Evolutionary conservation across 2,329 filamentous ascomycete genomes (phyloP).

Genomic region (Coleophoma eucalyptorum): DNA sequence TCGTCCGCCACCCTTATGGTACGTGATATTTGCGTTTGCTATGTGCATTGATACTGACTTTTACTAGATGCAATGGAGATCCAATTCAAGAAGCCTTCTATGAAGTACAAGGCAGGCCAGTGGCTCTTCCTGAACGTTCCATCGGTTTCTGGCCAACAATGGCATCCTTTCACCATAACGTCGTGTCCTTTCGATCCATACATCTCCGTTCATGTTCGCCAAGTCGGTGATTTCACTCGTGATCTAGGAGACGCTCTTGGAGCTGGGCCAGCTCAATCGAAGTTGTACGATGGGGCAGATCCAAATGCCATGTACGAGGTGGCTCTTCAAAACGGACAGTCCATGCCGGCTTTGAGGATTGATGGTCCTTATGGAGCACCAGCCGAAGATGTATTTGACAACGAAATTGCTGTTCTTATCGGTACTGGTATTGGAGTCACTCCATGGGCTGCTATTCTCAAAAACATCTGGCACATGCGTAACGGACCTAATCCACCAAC

Average conservation of each 20-base stretch:
- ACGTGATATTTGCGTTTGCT: slow-evolving; percentile 28
- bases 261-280: slow-evolving; percentile 80
- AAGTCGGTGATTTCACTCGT: slow-evolving; percentile 94
- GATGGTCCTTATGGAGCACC: slow-evolving; percentile 96
- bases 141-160: slow-evolving; percentile 82
- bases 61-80: slow-evolving; percentile 84
- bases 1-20: slow-evolving; percentile 94
- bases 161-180: slow-evolving; percentile 99
- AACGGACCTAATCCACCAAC: slow-evolving; percentile 84
- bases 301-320: slow-evolving; percentile 98
- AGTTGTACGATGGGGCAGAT: slow-evolving; percentile 87
- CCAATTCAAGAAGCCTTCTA: slow-evolving; percentile 92
- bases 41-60: slow-evolving; percentile 23
- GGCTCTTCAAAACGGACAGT: slow-evolving; percentile 85
- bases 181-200: slow-evolving; percentile 96
- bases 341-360: slow-evolving; percentile 85
- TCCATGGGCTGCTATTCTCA: slow-evolving; percentile 82
- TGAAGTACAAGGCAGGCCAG: slow-evolving; percentile 97
- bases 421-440: slow-evolving; percentile 86
- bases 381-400: slow-evolving; percentile 94
- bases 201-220: slow-evolving; percentile 88
- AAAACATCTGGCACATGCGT: slow-evolving; percentile 97
- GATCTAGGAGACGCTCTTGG: slow-evolving; percentile 95
- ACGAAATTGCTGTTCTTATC: slow-evolving; percentile 82
- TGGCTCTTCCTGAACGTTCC: slow-evolving; percentile 97